These are phyloP conservation scores for Colletotrichum zoysiae DNA, from an alignment of 2,329 filamentous ascomycete species.

Conservation along the genomic window DNA sequence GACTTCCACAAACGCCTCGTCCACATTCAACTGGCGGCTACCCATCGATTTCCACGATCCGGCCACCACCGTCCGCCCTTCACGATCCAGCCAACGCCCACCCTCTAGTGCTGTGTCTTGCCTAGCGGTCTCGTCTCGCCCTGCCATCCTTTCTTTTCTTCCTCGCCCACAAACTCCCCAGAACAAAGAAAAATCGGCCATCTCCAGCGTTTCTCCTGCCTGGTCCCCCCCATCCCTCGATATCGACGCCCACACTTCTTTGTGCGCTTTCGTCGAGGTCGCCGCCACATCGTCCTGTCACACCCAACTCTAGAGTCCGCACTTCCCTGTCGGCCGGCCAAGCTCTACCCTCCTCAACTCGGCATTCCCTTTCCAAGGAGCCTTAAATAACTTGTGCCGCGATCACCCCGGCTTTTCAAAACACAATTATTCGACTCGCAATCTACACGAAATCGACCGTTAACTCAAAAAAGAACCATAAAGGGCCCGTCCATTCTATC, in stretches of 20 bases:
- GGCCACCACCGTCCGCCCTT: constrained; percentile 17
- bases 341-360: constrained; percentile 3
- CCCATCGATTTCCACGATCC: background rate
- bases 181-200: constrained; percentile 26
- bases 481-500: constrained; percentile 32
- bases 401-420: constrained; percentile 36
- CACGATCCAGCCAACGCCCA: constrained; percentile 29
- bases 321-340: constrained; percentile 33
- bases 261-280: constrained; percentile 35
- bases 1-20: background rate
- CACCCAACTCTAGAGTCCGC: constrained; percentile 29
- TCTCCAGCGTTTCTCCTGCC: constrained; percentile 23
- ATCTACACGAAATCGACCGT: constrained; percentile 30
- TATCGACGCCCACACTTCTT: constrained; percentile 28
- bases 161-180: background rate
- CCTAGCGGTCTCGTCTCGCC: constrained; percentile 6
- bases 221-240: constrained; percentile 36
- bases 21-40: background rate
- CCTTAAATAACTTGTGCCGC: constrained; percentile 35
- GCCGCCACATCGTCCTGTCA: constrained; percentile 22
- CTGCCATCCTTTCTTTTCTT: constrained; percentile 4
- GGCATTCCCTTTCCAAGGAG: constrained; percentile 24
- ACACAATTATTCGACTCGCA: constrained; percentile 25
- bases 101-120: constrained; percentile 39
- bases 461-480: constrained; percentile 35